Evolutionary conservation across 2,329 filamentous ascomycete species (phyloP).

Genomic region (Penicillium digitatum): DNA sequence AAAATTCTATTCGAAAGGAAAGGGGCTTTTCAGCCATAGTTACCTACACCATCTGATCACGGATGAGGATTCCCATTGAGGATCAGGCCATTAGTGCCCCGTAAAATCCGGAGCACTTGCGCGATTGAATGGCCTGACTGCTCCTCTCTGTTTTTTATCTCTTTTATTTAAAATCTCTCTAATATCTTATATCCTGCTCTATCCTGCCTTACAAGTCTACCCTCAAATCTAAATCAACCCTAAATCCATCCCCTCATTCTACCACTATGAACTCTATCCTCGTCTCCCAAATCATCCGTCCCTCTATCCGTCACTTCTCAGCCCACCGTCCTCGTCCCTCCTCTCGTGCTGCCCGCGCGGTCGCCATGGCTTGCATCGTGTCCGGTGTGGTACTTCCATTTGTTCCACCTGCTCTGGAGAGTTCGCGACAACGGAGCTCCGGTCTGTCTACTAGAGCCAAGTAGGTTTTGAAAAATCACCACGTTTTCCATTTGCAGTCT

Average conservation of each 20-base stretch:
- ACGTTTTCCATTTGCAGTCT: background rate
- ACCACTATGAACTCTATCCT: conserved; percentile 17
- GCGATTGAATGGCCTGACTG: conserved; percentile 20
- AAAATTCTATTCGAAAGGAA: background rate
- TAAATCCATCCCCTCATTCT: background rate
- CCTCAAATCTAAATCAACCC: background rate
- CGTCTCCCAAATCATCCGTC: conserved; percentile 28
- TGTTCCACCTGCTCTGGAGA: conserved; percentile 46
- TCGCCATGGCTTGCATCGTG: conserved; percentile 41
- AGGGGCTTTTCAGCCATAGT: background rate
- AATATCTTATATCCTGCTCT: background rate
- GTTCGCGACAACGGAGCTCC: conserved; percentile 40
- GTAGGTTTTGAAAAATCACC: conserved; percentile 25
- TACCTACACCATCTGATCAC: conserved; percentile 12
- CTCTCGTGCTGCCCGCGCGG: conserved; percentile 39
- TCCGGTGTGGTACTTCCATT: conserved; percentile 46
- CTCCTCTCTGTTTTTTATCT: background rate
- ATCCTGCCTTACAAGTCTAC: background rate
- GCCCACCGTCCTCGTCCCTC: conserved; percentile 40
- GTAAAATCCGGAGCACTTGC: conserved; percentile 16
- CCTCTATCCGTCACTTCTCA: conserved; percentile 45
- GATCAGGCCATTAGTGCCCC: conserved; percentile 21
- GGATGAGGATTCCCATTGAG: conserved; percentile 9
- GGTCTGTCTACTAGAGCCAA: conserved; percentile 39
- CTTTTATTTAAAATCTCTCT: conserved; percentile 12